phyloP scores from a whole-genome alignment of 2,329 filamentous ascomycete genomes.

The Fusarium musae region DNA sequence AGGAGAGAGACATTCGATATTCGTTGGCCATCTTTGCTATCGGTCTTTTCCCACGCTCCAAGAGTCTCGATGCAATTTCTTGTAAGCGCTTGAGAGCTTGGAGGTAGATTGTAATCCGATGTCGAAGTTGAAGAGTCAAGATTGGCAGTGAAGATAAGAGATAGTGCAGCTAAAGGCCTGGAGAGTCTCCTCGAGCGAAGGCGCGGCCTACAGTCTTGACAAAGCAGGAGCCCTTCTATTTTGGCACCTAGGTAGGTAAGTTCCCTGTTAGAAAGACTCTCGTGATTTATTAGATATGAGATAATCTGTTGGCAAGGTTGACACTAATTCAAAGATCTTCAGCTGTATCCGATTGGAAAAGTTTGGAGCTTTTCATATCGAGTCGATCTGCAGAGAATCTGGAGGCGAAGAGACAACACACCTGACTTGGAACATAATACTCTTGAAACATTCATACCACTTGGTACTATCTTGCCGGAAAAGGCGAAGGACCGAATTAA shows the following conservation, averaged over 20 bases:
- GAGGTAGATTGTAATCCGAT: background rate
- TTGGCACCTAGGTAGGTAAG: too few relatives aligned
- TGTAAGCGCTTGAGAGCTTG: background rate
- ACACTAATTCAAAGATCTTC: background rate
- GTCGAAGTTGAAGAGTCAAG: background rate
- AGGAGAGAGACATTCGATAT: slow-evolving; percentile 47
- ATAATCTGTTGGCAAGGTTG: background rate
- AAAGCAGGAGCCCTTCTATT: background rate
- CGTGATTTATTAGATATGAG: background rate
- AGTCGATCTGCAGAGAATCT: slow-evolving; percentile 1
- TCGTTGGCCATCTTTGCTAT: slow-evolving; percentile 42
- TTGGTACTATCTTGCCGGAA: slow-evolving; percentile 27
- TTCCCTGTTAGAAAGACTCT: too few relatives aligned
- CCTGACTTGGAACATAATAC: slow-evolving; percentile 29
- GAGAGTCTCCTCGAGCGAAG: background rate
- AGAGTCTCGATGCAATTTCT: background rate
- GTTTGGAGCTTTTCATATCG: slow-evolving; percentile 36
- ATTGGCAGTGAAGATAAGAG: background rate
- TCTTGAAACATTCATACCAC: slow-evolving; percentile 42
- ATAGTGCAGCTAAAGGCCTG: background rate
- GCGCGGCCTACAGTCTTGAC: background rate
- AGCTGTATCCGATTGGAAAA: background rate
- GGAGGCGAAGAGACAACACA: background rate
- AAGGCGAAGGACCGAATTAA: slow-evolving; percentile 43
- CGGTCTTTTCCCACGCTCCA: background rate